Evolutionary conservation across 148 eudicot species (phyloP).

Genomic region (Fagopyrum esculentum): DNA sequence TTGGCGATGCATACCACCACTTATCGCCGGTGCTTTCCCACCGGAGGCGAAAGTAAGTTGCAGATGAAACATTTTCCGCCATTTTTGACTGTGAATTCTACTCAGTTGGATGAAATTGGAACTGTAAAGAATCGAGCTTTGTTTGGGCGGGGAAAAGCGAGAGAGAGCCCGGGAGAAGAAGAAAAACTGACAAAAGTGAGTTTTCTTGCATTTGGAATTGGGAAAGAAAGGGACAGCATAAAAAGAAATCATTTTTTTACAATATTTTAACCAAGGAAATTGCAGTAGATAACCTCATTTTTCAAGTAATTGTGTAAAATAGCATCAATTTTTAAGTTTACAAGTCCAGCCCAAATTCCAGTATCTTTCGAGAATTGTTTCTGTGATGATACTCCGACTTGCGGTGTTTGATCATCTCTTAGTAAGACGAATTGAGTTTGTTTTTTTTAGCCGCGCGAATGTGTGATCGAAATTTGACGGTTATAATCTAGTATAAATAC

Average conservation of each 20-base stretch:
- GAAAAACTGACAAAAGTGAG: not conserved
- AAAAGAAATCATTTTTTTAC: not conserved
- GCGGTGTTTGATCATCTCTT: too few relatives aligned
- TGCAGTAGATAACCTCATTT: too few relatives aligned
- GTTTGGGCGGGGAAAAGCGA: conserved; percentile 11
- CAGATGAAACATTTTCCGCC: not conserved
- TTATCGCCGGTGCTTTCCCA: conserved; percentile 99
- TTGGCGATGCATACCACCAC: conserved; percentile 98
- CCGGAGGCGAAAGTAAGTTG: conserved; percentile 48
- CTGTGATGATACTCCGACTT: too few relatives aligned
- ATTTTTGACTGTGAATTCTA: not conserved
- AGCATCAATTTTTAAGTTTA: too few relatives aligned
- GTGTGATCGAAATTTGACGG: too few relatives aligned
- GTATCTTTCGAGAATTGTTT: too few relatives aligned
- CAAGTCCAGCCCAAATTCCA: too few relatives aligned
- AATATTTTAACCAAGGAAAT: not conserved
- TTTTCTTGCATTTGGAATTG: not conserved
- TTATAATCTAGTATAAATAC: too few relatives aligned
- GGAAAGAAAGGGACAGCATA: conserved; percentile 3
- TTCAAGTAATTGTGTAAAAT: too few relatives aligned
- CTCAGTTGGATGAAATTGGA: not conserved
- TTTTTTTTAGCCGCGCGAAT: too few relatives aligned
- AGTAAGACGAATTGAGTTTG: too few relatives aligned
- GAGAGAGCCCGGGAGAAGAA: conserved; percentile 10
- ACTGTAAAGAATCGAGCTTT: not conserved